Conservation (phyloP, 192 early-diverging fungal genomes). For the Chytriomyces sp. region DNA sequence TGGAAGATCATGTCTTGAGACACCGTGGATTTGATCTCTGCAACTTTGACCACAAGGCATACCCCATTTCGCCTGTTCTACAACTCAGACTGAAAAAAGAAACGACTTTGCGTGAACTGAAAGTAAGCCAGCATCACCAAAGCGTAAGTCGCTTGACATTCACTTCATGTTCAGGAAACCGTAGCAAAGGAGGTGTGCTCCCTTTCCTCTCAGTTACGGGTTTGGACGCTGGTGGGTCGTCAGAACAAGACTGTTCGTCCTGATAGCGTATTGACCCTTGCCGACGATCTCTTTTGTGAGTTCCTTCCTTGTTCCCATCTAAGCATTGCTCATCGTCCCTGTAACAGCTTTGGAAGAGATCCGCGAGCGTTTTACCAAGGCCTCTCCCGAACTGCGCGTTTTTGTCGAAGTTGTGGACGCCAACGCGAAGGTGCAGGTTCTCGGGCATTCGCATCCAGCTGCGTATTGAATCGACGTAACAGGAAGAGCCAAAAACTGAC, state of each 20-base stretch:
- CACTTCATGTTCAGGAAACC: constrained; percentile 28
- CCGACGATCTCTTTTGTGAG: constrained; percentile 51
- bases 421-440: not conserved
- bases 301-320: too few species aligned
- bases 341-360: constrained; percentile 41
- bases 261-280: constrained; percentile 67
- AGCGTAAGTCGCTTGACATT: constrained; percentile 3
- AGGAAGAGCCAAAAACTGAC: not conserved
- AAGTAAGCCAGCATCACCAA: not conserved
- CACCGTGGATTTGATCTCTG: constrained; percentile 89
- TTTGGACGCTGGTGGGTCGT: constrained; percentile 87
- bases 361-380: constrained; percentile 33
- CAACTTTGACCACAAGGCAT: constrained; percentile 63
- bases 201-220: constrained; percentile 59
- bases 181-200: constrained; percentile 52
- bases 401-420: constrained; percentile 43
- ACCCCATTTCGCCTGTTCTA: constrained; percentile 32
- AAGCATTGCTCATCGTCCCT: too few species aligned
- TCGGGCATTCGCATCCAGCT: too few species aligned
- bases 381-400: constrained; percentile 38
- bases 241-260: constrained; percentile 91
- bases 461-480: too few species aligned
- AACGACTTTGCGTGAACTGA: constrained; percentile 50
- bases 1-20: constrained; percentile 64
- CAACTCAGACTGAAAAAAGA: constrained; percentile 60